Evolutionary conservation across 2,329 filamentous ascomycete genomes (phyloP), one percentile per base, ranked within the genome.

Genomic region (Hyphodiscus sp.): DNA sequence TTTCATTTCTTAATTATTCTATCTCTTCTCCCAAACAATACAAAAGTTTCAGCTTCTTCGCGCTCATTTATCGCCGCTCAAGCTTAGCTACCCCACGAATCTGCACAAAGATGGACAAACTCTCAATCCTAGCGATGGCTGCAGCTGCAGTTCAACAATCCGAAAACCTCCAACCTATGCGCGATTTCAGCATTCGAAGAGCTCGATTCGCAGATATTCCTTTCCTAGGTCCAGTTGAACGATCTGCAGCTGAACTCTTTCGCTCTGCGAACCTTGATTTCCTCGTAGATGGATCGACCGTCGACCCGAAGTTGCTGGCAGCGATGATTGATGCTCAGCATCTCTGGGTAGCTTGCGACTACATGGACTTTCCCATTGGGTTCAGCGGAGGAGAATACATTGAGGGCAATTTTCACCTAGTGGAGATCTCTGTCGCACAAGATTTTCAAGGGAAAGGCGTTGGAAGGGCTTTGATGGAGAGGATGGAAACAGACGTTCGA

Each of bases 331-430:
- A 63, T 19, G 50, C 57, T 20, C 57, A 61, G 11, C 60, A 66
- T 45, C 64, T 67, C 20, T 67, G 63, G 65, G 53, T 67, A 20
- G 65, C 63, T 16, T 59, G 58, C 26, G 55, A 65, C 47, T 47
- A 54, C 26, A 58, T 57, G 54, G 59, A 65, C 41, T 58, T 61
- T 29, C 65, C 65, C 1, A 61, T 67, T 11, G 66, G 64, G 7
- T 68, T 68, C 38, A 44, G 63, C 30, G 61, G 58, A 54, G 64
- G 63, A 2, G 50, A 63, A 38, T 55, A 57, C 33, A 29, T 67
- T 8, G 61, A 63, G 44, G 64, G 59, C 19, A 62, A 63, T 51
- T 67, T 67, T 47, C 62, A 67, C 46, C 58, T 67, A 26, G 59
- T 60, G n/a, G 61, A 66, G 52, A 48, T 68, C 26, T 67, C 64